Base-by-base conservation (phyloP, 2,329 filamentous ascomycete species). In the Neopestalotiopsis clavispora region DNA sequence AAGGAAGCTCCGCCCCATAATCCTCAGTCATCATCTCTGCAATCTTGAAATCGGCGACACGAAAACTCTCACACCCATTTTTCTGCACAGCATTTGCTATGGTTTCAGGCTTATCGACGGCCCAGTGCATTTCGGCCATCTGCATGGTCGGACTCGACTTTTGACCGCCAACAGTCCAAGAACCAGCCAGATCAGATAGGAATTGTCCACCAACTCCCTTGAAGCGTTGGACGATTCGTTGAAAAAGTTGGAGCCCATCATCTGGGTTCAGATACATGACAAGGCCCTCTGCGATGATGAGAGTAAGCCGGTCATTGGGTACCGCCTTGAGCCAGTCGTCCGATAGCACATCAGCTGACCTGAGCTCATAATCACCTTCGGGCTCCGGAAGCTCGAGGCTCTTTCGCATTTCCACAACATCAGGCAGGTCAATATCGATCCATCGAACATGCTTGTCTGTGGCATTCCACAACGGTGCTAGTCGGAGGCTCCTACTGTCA, bases 401-500 rank as follows among this genome's bases (percentile, higher is more conserved):
- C 7, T 63, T 57, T 4, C 76, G 72, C 61, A 77, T 69, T 32
- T 69, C 71, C 9, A 75, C 65, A 5, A 78, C 75, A 5, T 74
- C 75, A 12, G 73, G 74, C 49, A 73, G 60, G 57, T 78, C 76
- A 14, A 75, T 70, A 49, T 78, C 76, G 66, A 78, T 69, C 76
- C 76, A 78, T 1, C 72, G 65, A 4, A 74, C 69, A 7, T n/a
- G 28, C 6, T 42, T 32, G 1, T 52, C 67, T 42, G 63, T 42
- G 12, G 42, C 49, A 14, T 52, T 49, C 57, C 57, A 59, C 5
- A 59, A 30, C 28, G 52, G 59, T n/a, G 65, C 62, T 61, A 74
- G 3, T 30, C 72, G 61, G 68, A 74, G 63, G 5, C 61, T 59
- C 14, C 74, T 70, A n/a, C 70, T 67, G 68, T 76, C 74, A 20